A percentile compares a stretch with the other conserved stretches of the same genome.
phyloP scores from a whole-genome alignment of 148 eudicot species.

The Rhododendron simsii region DNA sequence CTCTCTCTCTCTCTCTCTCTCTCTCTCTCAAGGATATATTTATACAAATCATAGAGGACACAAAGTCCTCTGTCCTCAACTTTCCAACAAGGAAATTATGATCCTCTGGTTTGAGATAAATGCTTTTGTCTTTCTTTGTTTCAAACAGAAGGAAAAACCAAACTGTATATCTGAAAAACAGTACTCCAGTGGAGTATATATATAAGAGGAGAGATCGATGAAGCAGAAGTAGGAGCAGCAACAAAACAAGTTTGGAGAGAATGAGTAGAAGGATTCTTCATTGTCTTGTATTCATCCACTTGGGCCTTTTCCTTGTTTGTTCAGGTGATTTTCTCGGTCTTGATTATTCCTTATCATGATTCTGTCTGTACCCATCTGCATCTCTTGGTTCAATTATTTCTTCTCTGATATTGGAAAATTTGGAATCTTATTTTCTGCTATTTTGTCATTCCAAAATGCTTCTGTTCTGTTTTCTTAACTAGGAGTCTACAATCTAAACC shows the following conservation, averaged over 20 bases:
- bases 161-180: neutral
- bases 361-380: neutral
- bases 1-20: neutral
- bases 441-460: neutral
- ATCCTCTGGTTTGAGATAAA: constrained; percentile 12
- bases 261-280: constrained; percentile 37
- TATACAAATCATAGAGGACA: constrained; percentile 1
- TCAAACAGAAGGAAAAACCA: neutral
- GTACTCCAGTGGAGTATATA: neutral
- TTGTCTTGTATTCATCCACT: constrained; percentile 25
- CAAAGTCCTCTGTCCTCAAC: constrained; percentile 18
- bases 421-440: neutral
- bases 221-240: constrained; percentile 5
- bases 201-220: neutral
- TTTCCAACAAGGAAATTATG: constrained; percentile 27
- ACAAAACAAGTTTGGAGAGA: constrained; percentile 9
- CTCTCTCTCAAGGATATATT: constrained; percentile 1
- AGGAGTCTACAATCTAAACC: neutral
- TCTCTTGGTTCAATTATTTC: neutral
- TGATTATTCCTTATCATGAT: neutral
- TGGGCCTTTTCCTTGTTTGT: constrained; percentile 36
- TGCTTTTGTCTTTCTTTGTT: constrained; percentile 13
- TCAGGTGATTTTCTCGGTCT: constrained; percentile 43
- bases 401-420: neutral
- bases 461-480: neutral